A percentile compares a stretch with the other conserved stretches of the same genome.
These are phyloP conservation scores for Mycena pura DNA, from an alignment of 768 basidiomycete species.

Conservation along the genomic window DNA sequence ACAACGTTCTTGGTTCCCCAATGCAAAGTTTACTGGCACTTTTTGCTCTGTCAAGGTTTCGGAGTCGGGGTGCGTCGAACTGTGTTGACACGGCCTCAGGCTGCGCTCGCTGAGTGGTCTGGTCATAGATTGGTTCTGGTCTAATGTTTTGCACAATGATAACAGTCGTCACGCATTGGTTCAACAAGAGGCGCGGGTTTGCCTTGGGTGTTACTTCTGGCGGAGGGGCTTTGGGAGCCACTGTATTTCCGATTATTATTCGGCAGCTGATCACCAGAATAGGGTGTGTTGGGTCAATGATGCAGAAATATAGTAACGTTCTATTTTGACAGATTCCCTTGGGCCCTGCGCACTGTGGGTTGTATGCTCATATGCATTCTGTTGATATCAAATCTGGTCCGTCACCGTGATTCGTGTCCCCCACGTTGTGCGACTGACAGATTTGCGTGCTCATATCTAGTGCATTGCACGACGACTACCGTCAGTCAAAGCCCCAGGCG, in stretches of 20 bases:
- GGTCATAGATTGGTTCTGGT: constrained; percentile 36
- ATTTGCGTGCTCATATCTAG: too few species aligned
- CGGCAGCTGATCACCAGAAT: constrained; percentile 46
- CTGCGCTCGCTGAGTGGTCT: too few species aligned
- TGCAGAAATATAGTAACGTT: too few species aligned
- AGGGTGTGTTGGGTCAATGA: constrained; percentile 40
- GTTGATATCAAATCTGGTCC: constrained; percentile 48
- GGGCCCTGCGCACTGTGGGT: constrained; percentile 59
- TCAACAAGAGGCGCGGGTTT: constrained; percentile 46
- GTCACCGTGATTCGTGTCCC: neutral
- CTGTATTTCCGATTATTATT: constrained; percentile 52
- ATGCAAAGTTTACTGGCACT: constrained; percentile 64
- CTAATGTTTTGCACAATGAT: constrained; percentile 50
- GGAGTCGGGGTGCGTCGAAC: constrained; percentile 49
- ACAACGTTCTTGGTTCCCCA: constrained; percentile 57
- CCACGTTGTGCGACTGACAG: too few species aligned
- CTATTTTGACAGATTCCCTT: constrained; percentile 51
- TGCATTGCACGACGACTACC: constrained; percentile 46
- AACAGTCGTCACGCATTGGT: constrained; percentile 56
- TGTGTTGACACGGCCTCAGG: too few species aligned
- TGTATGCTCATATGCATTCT: constrained; percentile 50
- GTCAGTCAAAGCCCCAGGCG: constrained; percentile 38
- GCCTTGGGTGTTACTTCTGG: constrained; percentile 55
- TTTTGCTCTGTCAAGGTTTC: constrained; percentile 62
- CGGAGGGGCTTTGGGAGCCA: constrained; percentile 55